A percentile compares a stretch with the other conserved stretches of the same genome.
phyloP scores from a whole-genome alignment of 2,329 filamentous ascomycete species.

The Paraphoma sp. region DNA sequence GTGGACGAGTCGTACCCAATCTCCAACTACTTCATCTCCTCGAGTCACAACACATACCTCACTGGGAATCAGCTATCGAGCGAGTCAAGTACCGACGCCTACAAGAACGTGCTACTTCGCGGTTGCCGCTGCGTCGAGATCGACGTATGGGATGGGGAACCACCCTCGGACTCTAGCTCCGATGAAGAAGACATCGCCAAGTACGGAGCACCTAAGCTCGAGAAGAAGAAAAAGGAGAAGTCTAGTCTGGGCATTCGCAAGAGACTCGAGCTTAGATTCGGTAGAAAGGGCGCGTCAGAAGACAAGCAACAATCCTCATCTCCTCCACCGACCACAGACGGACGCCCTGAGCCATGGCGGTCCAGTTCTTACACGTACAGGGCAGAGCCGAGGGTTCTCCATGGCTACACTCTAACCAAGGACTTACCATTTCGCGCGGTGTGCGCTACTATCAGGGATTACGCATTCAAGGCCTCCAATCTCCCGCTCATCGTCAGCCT shows the following conservation, averaged over 20 bases:
- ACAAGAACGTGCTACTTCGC: slow-evolving; percentile 75
- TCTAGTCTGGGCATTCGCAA: slow-evolving; percentile 40
- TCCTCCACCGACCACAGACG: slow-evolving; percentile 13
- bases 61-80: slow-evolving; percentile 85
- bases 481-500: slow-evolving; percentile 90
- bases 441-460: slow-evolving; percentile 78
- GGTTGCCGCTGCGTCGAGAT: slow-evolving; percentile 93
- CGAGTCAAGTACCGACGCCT: slow-evolving; percentile 77
- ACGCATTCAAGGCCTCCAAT: slow-evolving; percentile 75
- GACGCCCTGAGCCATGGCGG: slow-evolving; percentile 38
- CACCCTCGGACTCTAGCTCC: slow-evolving; percentile 50
- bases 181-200: slow-evolving; percentile 39
- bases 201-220: slow-evolving; percentile 19
- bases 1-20: slow-evolving; percentile 71
- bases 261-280: slow-evolving; percentile 42
- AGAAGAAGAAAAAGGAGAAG: slow-evolving; percentile 33
- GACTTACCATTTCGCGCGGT: slow-evolving; percentile 89
- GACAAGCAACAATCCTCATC: slow-evolving; percentile 22
- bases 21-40: slow-evolving; percentile 92
- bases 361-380: slow-evolving; percentile 35
- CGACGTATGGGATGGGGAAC: slow-evolving; percentile 86
- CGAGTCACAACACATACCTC: slow-evolving; percentile 93
- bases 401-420: slow-evolving; percentile 83
- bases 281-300: slow-evolving; percentile 32
- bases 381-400: slow-evolving; percentile 79